Base-by-base conservation (phyloP, 495 filamentous ascomycete genomes). In the Pyronema domesticum region DNA sequence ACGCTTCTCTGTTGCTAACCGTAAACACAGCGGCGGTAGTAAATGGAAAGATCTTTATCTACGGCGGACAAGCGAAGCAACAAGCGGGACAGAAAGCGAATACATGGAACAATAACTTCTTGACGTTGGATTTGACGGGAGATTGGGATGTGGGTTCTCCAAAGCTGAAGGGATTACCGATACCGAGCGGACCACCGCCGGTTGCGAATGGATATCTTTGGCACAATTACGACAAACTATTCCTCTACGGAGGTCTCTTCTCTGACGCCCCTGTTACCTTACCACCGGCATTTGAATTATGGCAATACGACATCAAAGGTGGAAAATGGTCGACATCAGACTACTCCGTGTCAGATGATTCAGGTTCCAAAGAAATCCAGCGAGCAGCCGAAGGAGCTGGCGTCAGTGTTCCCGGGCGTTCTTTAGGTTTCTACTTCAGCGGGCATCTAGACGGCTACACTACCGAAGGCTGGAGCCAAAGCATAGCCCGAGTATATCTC, bases 21-120 rank as follows among this genome's bases (percentile, higher is more conserved):
- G 42, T 48, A 17, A 10, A 40, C 13, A 18, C 52, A 54, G 52
- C 40, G 76, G 73, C 80, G 15, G 57, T 79, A 40, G 74, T 86
- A 3, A 84, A 85, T 50, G 83, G 82, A 30, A 86, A 80, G 0
- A 64, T 86, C 15, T 86, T 83, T 60, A 72, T 85, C n/a, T 86
- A 85, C 56, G 83, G 83, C 36, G 83, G 83, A 9, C 74, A 80
- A 37, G 70, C 73, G 3, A 80, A 69, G 17, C 72, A 65, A 5
- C 60, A 69, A 7, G 55, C 69, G 14, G 69, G 73, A 6, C 82
- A 86, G 65, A 71, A 55, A 1, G 57, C 60, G 3, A 65, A 81
- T 60, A 79, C 74, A 14, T 86, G 82, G 82, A 82, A 78, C 57
- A 86, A 85, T 59, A 70, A 85, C 60, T 81, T 87, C 61, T 65